Base-by-base conservation (phyloP, 805 yeast genomes). In the Cyberlindnera meyerae region DNA sequence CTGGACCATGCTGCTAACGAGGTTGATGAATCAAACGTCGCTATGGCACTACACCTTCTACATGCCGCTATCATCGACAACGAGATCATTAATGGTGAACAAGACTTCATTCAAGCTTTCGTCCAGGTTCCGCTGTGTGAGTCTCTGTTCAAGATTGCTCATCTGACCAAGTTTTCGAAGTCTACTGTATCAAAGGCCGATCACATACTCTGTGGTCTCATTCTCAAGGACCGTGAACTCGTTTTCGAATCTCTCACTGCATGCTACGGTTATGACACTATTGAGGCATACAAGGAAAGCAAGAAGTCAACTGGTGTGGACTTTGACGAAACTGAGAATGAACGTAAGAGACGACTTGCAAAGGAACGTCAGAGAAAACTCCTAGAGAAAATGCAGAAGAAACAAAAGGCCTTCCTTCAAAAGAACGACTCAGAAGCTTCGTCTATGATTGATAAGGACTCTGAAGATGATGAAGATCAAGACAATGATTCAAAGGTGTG, bases 321-420 rank as follows among this genome's bases (percentile, higher is more conserved):
- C 31, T 43, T 60, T 18, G 63, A 57, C 27, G 85, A 79, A 52
- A 70, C 78, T 7, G 79, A 75, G 40, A 51, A 65, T 24, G 85
- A 78, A 27, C 68, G 71, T 32, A 68, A 66, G 39, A 77, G 69
- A 54, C 60, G 79, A 42, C 37, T 72, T n/a, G 84, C 85, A 3
- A 69, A 75, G 39, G 71, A 73, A 43, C 68, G 86, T 37, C 82
- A 77, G 51, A 72, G 71, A 29, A 79, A 71, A 47, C 68, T 82
- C 8, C 53, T 81, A 67, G 71, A 68, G 18, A 79, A 73, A 49
- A 76, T 83, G 66, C 73, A 75, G 16, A 78, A 68, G 39, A 93
- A 84, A 49, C 97, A 89, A 54, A 71, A 75, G 16, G 74, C 67
- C 57, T 90, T 90, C 58, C 73, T 84, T 43, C 73, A 75, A 40